Conservation (phyloP, 108 stramenopile genomes). For the Skeletonema costatum region DNA sequence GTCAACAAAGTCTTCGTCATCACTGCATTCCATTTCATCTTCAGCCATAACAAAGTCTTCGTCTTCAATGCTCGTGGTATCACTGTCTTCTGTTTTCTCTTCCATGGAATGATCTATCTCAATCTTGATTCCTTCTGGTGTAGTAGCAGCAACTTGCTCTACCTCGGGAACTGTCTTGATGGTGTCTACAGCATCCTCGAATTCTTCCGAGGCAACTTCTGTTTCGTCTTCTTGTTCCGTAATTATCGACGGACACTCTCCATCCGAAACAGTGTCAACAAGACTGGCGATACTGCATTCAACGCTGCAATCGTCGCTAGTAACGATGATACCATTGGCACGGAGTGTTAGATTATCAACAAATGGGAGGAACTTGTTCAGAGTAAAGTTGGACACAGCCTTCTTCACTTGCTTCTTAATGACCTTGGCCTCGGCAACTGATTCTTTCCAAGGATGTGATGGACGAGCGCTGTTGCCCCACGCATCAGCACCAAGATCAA, state of each 20-base stretch:
- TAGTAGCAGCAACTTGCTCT: neutral
- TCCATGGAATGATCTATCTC: neutral
- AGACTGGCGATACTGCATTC: conserved; percentile 30
- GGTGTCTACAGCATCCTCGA: conserved; percentile 5
- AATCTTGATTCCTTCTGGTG: neutral
- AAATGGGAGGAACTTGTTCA: conserved; percentile 9
- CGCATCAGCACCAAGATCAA: conserved; percentile 21
- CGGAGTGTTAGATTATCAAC: conserved; percentile 25
- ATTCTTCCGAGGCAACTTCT: conserved; percentile 4
- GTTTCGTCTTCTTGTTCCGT: conserved; percentile 24
- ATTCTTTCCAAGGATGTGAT: neutral
- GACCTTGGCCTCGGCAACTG: conserved; percentile 1
- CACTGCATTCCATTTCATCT: neutral
- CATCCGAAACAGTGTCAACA: neutral
- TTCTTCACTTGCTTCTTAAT: conserved; percentile 3
- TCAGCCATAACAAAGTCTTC: conserved; percentile 23
- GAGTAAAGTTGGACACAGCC: conserved; percentile 4
- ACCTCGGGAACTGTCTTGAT: neutral
- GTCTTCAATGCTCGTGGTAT: neutral
- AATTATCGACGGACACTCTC: conserved; percentile 1
- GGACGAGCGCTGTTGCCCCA: neutral
- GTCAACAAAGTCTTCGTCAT: conserved; percentile 26
- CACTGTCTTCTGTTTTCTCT: neutral
- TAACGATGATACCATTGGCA: conserved; percentile 23
- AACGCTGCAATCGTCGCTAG: conserved; percentile 32